phyloP scores from a whole-genome alignment of 2,329 filamentous ascomycete species.

The Fonsecaea monophora region DNA sequence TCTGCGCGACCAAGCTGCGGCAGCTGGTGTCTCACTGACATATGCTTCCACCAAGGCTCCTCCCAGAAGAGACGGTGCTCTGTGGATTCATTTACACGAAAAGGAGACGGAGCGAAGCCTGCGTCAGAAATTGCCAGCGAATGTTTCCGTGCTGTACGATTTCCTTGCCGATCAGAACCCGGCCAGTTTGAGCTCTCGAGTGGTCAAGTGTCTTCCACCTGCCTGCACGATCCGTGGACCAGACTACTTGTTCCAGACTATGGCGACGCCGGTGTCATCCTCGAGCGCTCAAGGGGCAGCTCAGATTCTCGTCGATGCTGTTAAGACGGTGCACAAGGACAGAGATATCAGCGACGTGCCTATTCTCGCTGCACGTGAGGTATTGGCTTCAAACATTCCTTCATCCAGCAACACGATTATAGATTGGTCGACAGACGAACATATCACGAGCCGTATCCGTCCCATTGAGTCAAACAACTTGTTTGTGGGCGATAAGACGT shows the following conservation, averaged over 20 bases:
- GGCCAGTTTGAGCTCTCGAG: conserved; percentile 19
- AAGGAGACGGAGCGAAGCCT: conserved; percentile 21
- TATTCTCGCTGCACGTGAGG: background rate
- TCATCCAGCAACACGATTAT: background rate
- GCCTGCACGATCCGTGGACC: conserved; percentile 10
- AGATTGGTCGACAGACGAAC: conserved; percentile 8
- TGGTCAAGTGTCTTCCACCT: conserved; percentile 21
- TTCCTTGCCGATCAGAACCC: conserved; percentile 23
- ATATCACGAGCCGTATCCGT: conserved; percentile 12
- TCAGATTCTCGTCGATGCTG: background rate
- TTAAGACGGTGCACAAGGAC: background rate
- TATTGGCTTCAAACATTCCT: background rate
- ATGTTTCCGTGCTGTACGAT: conserved; percentile 16
- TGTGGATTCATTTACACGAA: conserved; percentile 21
- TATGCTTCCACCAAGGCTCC: conserved; percentile 16
- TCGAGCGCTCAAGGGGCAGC: background rate
- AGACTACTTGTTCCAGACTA: conserved; percentile 32
- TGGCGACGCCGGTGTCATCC: background rate
- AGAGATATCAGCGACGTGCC: background rate
- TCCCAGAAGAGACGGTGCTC: conserved; percentile 6
- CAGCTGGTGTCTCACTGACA: conserved; percentile 16
- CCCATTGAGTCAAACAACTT: conserved; percentile 3
- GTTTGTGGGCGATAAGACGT: conserved; percentile 34
- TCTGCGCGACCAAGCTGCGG: conserved; percentile 18
- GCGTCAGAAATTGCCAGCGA: conserved; percentile 14